phyloP scores from a whole-genome alignment of 2,329 filamentous ascomycete species.

The Alternaria arborescens region DNA sequence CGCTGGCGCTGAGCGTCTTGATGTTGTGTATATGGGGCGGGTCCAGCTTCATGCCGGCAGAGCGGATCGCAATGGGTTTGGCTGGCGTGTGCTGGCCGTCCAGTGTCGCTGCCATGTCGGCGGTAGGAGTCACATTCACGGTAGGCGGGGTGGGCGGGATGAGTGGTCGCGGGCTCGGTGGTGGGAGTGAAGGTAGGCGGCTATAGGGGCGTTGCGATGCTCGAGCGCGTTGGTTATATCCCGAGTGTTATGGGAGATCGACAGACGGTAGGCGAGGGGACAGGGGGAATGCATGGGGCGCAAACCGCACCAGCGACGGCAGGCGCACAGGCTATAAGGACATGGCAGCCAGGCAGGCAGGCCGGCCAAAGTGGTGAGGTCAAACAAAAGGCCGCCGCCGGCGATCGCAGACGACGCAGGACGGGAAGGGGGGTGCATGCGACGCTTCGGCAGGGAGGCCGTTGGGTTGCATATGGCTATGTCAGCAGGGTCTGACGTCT shows the following conservation, averaged over 20 bases:
- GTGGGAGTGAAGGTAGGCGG: conserved; percentile 10
- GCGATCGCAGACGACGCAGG: background rate
- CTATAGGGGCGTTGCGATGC: conserved; percentile 8
- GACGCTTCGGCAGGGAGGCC: conserved; percentile 2
- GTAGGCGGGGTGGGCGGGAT: background rate
- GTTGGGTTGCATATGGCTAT: background rate
- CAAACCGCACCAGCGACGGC: conserved; percentile 4
- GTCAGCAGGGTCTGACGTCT: conserved; percentile 14
- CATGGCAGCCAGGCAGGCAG: conserved; percentile 1
- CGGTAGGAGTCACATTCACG: conserved; percentile 29
- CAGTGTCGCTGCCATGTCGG: conserved; percentile 34
- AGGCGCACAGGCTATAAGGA: conserved; percentile 6
- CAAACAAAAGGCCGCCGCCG: background rate
- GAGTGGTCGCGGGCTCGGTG: background rate
- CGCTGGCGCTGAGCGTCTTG: conserved; percentile 40
- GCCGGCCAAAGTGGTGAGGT: background rate
- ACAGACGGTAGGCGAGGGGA: conserved; percentile 16
- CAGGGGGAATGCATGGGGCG: conserved; percentile 34
- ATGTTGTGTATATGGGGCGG: conserved; percentile 34
- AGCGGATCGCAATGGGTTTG: conserved; percentile 31
- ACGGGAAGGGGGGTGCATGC: background rate
- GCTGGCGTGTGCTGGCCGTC: conserved; percentile 35
- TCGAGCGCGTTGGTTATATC: conserved; percentile 10
- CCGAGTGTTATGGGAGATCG: conserved; percentile 8
- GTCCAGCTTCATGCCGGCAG: conserved; percentile 38